These are phyloP conservation scores for Angomonas ambiguus DNA, from an alignment of 208 protist species.

Conservation along the genomic window DNA sequence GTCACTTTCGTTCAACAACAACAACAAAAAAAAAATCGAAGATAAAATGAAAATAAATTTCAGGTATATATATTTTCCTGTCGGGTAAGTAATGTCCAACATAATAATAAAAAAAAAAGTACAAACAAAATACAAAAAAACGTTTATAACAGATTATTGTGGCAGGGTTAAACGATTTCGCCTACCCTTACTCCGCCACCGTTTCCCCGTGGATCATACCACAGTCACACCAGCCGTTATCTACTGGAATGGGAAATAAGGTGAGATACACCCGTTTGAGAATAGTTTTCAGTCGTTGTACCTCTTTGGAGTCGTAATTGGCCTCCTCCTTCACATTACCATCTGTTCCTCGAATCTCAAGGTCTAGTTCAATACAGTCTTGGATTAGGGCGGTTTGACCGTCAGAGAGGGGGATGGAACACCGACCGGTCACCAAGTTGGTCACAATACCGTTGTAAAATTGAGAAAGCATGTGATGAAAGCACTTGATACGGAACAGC, in stretches of 20 bases:
- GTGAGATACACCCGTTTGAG: slow-evolving; percentile 89
- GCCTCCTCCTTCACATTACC: slow-evolving; percentile 31
- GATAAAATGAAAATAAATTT: no score
- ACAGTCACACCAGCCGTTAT: slow-evolving; percentile 90
- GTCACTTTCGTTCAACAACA: no score
- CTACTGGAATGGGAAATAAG: slow-evolving; percentile 84
- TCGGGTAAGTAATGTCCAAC: no score
- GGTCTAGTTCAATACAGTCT: slow-evolving; percentile 84
- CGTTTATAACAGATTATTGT: no score
- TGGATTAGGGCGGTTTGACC: slow-evolving; percentile 63
- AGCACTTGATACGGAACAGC: slow-evolving; percentile 88
- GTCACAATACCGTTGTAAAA: slow-evolving; percentile 77
- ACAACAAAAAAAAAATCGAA: no score
- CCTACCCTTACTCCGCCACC: slow-evolving; percentile 24
- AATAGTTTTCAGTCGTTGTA: slow-evolving; percentile 68
- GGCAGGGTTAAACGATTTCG: background rate
- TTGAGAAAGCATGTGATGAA: slow-evolving; percentile 91
- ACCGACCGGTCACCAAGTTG: slow-evolving; percentile 70
- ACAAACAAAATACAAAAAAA: no score
- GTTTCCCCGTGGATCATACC: slow-evolving; percentile 80
- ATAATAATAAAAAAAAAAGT: slow-evolving; percentile 14
- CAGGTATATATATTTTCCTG: no score
- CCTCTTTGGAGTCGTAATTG: slow-evolving; percentile 51
- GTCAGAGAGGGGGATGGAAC: slow-evolving; percentile 56
- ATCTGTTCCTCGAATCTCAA: slow-evolving; percentile 29